Evolutionary conservation across 306 rosid species (phyloP).

Genomic region (Abrus precatorius): DNA sequence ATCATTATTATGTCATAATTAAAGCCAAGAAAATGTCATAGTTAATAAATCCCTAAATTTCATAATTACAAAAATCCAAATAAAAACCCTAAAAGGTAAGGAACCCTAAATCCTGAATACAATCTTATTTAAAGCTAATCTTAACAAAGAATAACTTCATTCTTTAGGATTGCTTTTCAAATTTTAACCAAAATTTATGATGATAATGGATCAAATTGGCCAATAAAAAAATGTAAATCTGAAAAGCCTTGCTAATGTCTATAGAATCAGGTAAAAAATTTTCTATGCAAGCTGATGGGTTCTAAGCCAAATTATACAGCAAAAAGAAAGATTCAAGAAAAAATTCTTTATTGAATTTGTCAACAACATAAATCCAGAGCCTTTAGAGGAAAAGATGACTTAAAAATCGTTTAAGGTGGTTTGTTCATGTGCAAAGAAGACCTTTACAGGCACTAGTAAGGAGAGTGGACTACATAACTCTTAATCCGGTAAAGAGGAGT

Average conservation of each 20-base stretch:
- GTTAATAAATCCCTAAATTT: slow-evolving; percentile 1
- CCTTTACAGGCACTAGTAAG: too few relatives aligned
- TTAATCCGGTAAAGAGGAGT: too few relatives aligned
- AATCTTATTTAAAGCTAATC: background rate
- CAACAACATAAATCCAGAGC: too few relatives aligned
- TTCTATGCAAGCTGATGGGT: background rate
- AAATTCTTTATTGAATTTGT: too few relatives aligned
- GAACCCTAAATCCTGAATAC: background rate
- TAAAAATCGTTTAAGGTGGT: too few relatives aligned
- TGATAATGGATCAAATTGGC: slow-evolving; percentile 3
- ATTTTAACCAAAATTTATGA: background rate
- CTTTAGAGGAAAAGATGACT: too few relatives aligned
- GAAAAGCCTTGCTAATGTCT: slow-evolving; percentile 11
- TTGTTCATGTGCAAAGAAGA: too few relatives aligned
- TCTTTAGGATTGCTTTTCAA: slow-evolving; percentile 11
- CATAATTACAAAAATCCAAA: background rate
- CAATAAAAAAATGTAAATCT: background rate
- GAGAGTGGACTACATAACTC: too few relatives aligned
- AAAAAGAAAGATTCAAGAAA: too few relatives aligned
- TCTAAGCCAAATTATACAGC: too few relatives aligned
- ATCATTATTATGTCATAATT: background rate
- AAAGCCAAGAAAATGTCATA: background rate
- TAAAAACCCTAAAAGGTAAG: background rate
- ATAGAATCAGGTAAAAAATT: slow-evolving; percentile 18
- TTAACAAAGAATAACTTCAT: background rate